Conservation (phyloP, 257 asterid genomes). For the Ocimum tenuiflorum region DNA sequence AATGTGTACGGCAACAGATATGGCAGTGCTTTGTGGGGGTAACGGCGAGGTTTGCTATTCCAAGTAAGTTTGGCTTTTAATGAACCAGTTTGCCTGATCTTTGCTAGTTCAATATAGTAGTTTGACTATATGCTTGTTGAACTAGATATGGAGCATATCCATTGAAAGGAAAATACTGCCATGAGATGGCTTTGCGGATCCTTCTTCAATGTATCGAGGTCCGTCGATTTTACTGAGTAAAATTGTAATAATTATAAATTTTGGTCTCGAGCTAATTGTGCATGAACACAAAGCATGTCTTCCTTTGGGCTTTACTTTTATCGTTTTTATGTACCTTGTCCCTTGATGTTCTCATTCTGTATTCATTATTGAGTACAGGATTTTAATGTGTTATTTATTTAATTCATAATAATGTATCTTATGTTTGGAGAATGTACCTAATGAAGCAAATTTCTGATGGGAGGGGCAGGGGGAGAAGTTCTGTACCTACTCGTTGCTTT, state of each 20-base stretch:
- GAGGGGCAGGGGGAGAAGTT: neutral
- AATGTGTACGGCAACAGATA: constrained; percentile 97
- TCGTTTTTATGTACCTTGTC: neutral
- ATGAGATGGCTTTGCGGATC: constrained; percentile 96
- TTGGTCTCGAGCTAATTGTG: constrained; percentile 4
- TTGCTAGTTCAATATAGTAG: constrained; percentile 2
- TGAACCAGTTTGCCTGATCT: neutral
- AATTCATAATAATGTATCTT: neutral
- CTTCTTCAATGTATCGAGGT: constrained; percentile 98
- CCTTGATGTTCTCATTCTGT: neutral
- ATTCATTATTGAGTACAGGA: neutral
- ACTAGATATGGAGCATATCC: constrained; percentile 93
- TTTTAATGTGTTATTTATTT: neutral
- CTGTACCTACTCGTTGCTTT: neutral
- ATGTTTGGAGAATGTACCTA: neutral
- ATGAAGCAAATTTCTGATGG: neutral
- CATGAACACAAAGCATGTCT: neutral
- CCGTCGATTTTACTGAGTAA: constrained; percentile 12
- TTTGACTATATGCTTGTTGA: constrained; percentile 24
- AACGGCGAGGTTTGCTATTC: constrained; percentile 98
- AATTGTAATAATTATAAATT: neutral
- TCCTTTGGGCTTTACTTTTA: neutral
- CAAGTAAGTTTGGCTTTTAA: constrained; percentile 54
- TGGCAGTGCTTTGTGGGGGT: constrained; percentile 97
- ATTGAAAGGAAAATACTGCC: constrained; percentile 86